Conservation (phyloP, 2,329 filamentous ascomycete genomes). For the Aurifilum marmelostoma region DNA sequence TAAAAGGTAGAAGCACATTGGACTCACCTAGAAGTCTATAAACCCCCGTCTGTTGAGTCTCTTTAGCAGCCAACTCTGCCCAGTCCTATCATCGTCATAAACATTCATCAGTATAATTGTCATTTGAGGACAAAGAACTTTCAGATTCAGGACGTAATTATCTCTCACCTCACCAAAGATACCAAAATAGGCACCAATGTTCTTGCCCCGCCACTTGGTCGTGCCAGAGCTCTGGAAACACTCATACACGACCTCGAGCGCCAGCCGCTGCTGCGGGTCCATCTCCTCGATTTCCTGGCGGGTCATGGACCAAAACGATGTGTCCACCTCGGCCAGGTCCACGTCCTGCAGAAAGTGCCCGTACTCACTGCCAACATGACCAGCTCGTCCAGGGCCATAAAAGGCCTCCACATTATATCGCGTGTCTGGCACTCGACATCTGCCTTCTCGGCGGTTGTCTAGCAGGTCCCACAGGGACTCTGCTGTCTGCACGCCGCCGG, state of each 20-base stretch:
- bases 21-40: conserved; percentile 47
- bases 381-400: conserved; percentile 40
- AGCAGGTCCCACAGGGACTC: conserved; percentile 40
- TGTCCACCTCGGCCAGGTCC: conserved; percentile 14
- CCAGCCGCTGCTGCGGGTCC: conserved; percentile 23
- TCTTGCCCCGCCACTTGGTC: conserved; percentile 28
- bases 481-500: conserved; percentile 35
- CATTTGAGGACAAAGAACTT: too few relatives aligned
- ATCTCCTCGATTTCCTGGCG: not conserved
- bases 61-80: conserved; percentile 20
- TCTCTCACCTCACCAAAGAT: not conserved
- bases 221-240: conserved; percentile 32
- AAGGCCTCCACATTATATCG: conserved; percentile 37
- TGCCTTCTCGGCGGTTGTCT: conserved; percentile 34
- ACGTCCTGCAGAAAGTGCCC: conserved; percentile 21
- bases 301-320: conserved; percentile 16
- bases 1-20: too few relatives aligned
- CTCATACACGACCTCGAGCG: conserved; percentile 22
- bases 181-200: conserved; percentile 34
- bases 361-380: conserved; percentile 36
- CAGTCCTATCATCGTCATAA: conserved; percentile 31
- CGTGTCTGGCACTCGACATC: conserved; percentile 34
- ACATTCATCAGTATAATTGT: too few relatives aligned
- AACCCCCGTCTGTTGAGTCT: conserved; percentile 3
- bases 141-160: too few relatives aligned